Conservation (phyloP, 2,329 filamentous ascomycete species). For the Claviceps maximensis region DNA sequence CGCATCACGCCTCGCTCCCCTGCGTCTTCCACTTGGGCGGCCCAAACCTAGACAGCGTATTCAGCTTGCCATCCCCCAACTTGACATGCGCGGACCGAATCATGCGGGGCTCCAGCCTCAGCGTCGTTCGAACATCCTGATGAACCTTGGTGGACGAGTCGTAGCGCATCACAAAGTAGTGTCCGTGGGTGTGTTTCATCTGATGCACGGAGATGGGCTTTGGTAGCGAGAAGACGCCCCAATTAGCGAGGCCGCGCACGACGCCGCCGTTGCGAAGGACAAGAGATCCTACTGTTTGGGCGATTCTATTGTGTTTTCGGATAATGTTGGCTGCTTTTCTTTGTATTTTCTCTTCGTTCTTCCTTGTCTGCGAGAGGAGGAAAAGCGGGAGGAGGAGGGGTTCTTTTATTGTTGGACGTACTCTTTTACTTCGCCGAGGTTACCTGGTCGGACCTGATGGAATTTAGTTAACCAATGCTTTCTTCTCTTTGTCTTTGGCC, state of each 20-base stretch:
- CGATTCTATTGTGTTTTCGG: conserved; percentile 55
- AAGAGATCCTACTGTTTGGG: conserved; percentile 68
- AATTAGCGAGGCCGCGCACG: conserved; percentile 85
- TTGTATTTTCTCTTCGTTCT: too few relatives aligned
- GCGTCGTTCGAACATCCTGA: conserved; percentile 57
- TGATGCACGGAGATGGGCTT: conserved; percentile 69
- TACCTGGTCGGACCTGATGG: conserved; percentile 79
- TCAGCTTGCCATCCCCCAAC: conserved; percentile 53
- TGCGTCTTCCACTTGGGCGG: conserved; percentile 34
- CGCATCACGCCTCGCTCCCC: conserved; percentile 17
- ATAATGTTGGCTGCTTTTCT: background rate
- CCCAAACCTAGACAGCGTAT: conserved; percentile 36
- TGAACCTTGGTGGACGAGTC: conserved; percentile 65
- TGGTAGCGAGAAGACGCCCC: conserved; percentile 83
- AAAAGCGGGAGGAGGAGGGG: conserved; percentile 1
- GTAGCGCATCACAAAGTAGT: conserved; percentile 98
- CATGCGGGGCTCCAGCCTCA: conserved; percentile 80
- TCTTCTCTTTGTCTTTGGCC: background rate
- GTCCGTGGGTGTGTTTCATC: conserved; percentile 67
- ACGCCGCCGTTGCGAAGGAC: conserved; percentile 78
- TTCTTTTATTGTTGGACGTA: conserved; percentile 33
- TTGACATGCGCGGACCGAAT: conserved; percentile 79
- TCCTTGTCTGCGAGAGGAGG: background rate
- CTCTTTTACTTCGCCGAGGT: conserved; percentile 88
- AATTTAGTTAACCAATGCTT: conserved; percentile 8